Evolutionary conservation across 163 green algal species (phyloP).

Genomic region (Scenedesmus sp.): DNA sequence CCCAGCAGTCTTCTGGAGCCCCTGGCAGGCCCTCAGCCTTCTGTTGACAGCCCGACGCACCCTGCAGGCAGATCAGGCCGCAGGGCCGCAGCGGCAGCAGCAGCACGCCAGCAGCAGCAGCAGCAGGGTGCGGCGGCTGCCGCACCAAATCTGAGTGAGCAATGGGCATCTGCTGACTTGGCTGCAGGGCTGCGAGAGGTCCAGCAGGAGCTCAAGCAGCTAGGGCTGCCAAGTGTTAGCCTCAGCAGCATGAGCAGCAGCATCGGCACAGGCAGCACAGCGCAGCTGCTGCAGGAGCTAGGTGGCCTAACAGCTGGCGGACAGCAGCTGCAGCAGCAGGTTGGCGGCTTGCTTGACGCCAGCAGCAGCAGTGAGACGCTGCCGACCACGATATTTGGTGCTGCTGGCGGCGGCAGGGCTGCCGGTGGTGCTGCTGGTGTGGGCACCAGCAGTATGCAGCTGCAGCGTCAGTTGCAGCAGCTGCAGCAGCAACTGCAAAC

Average conservation of each 20-base stretch:
- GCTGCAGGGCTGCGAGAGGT: constrained; percentile 25
- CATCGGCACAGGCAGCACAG: not conserved
- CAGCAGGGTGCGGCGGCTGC: not conserved
- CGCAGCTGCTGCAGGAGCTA: constrained; percentile 9
- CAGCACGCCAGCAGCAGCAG: constrained; percentile 24
- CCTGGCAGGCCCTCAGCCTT: constrained; percentile 20
- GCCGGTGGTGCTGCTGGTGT: not conserved
- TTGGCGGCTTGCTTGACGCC: not conserved
- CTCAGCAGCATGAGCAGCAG: constrained; percentile 15
- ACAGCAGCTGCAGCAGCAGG: not conserved
- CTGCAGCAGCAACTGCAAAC: constrained; percentile 11
- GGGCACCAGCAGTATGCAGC: not conserved
- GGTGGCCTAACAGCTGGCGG: not conserved
- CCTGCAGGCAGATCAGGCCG: constrained; percentile 37
- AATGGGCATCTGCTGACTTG: constrained; percentile 19
- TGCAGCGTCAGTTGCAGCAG: not conserved
- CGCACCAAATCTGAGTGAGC: not conserved
- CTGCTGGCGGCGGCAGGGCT: not conserved
- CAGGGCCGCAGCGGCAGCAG: constrained; percentile 18
- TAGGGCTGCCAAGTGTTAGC: constrained; percentile 3
- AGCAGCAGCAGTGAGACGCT: constrained; percentile 23
- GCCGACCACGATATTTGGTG: not conserved
- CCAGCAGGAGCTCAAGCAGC: constrained; percentile 17
- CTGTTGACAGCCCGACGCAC: constrained; percentile 24
- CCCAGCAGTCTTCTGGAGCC: constrained; percentile 15